A percentile compares a stretch with the other conserved stretches of the same genome.
These are phyloP conservation scores for Lasiodiplodia sp. DNA, from an alignment of 2,329 filamentous ascomycete genomes.

Conservation along the genomic window DNA sequence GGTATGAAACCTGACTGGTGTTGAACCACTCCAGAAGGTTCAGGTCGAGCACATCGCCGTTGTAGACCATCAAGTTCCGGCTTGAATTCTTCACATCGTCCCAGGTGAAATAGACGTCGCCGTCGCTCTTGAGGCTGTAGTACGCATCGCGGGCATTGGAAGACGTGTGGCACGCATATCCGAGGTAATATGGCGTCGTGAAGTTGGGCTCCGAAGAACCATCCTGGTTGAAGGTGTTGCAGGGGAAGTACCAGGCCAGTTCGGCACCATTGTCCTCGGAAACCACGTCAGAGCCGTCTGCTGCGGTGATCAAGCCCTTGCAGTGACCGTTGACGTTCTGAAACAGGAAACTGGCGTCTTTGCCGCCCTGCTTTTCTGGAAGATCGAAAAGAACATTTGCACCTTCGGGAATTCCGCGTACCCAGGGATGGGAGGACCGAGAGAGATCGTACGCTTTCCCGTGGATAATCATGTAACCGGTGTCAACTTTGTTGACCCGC, in stretches of 20 bases:
- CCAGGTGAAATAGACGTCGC: slow-evolving; percentile 97
- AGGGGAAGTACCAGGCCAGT: slow-evolving; percentile 97
- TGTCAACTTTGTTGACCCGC: slow-evolving; percentile 80
- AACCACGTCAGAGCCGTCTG: slow-evolving; percentile 77
- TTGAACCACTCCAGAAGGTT: slow-evolving; percentile 93
- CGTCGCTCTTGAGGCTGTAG: slow-evolving; percentile 73
- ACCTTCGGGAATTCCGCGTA: slow-evolving; percentile 75
- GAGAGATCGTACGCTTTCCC: slow-evolving; percentile 87
- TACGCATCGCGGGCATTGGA: slow-evolving; percentile 72
- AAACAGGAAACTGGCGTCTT: slow-evolving; percentile 96
- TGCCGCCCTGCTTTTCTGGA: slow-evolving; percentile 80
- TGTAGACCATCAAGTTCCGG: slow-evolving; percentile 93
- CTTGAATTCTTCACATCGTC: slow-evolving; percentile 87
- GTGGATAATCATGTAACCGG: slow-evolving; percentile 95
- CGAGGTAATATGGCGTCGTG: slow-evolving; percentile 77
- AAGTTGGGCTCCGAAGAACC: slow-evolving; percentile 80
- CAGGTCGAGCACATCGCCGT: slow-evolving; percentile 89
- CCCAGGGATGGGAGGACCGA: slow-evolving; percentile 77
- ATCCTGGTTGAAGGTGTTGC: slow-evolving; percentile 89
- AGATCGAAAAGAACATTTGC: slow-evolving; percentile 89
- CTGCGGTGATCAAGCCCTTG: slow-evolving; percentile 83
- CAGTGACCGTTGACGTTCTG: slow-evolving; percentile 98
- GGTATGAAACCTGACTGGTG: slow-evolving; percentile 76
- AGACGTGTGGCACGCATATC: slow-evolving; percentile 89
- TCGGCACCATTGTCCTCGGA: slow-evolving; percentile 72